Evolutionary conservation across 2,329 filamentous ascomycete genomes (phyloP), one percentile per base, ranked within the genome.

Genomic region (Cladosporium sp.): DNA sequence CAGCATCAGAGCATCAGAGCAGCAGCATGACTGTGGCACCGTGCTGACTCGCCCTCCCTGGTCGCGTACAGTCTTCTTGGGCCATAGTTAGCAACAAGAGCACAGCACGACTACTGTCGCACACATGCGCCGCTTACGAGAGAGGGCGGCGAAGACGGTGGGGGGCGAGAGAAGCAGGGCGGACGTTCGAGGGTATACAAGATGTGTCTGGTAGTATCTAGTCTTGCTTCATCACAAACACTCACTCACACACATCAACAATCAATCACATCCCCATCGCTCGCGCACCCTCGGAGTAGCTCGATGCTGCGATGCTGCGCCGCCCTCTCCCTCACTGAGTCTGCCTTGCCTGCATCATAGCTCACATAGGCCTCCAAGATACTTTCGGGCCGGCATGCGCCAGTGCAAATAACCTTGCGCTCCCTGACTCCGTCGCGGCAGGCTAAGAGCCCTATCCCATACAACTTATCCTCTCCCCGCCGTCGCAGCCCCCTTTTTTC

Each of bases 381-480:
- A 28, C 16, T 62, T 62, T 30, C 59, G 59, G 59, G 21, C 59
- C 59, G 59, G 48, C 59, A 59, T 60, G 58, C 58, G n/a, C 34
- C 25, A 48, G 23, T 54, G 51, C 49, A 30, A 28, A 30, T 21
- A 30, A 26, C 54, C 54, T 39, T 39, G 54, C 51, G 51, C 18
- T 28, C 51, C 51, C 26, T 54, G 51, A 34, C 32, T 36, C 30
- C 54, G 48, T 32, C 8, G 23, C 48, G 48, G 23, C 26, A 28
- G 48, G 32, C 30, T n/a, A 36, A 16, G 54, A 57, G 54, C 54
- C 54, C 32, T 57, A 57, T 36, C 18, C 30, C 28, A 57, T 57
- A 28, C 48, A 53, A 32, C 36, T 43, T 43, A 43, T 43, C 18
- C 54, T 25, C 51, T 54, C 26, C 26, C 51, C 51, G 26, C 51